Evolutionary conservation across 2,329 filamentous ascomycete species (phyloP), one percentile per base, ranked within the genome.

Genomic region (Incumbomyces lentus): DNA sequence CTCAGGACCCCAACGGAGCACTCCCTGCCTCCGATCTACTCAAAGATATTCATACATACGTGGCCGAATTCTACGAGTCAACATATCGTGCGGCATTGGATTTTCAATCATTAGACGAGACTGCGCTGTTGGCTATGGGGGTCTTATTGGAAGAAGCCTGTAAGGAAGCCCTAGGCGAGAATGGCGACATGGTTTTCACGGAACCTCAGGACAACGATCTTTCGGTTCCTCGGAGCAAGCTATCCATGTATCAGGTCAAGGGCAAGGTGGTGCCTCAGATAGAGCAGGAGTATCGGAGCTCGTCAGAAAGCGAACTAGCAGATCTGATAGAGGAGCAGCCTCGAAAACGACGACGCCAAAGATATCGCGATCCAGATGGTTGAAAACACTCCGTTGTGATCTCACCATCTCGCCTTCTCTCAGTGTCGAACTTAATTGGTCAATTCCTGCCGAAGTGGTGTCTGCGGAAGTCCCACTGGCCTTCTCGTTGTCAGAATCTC

Each of bases 111-210:
- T 69, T 82, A 67, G 76, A 81, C 49, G 78, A 79, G 60, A 81
- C 76, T 7, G 77, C 78, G 1, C 59, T 82, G 46, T 68, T 82
- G 52, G 76, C 76, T 1, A 59, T 81, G 54, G 76, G 78, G 0
- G 72, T 82, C 12, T 55, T 82, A 30, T 58, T 81, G 19, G 79
- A 82, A 60, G 78, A 82, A 58, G 66, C 72, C 17, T 69, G 69
- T 0, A 66, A 62, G 34, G 69, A 73, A 35, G 57, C 65, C 2
- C 58, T 82, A 14, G 77, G 75, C 1, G 64, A 73, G 41, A 79
- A 71, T 1, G 78, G 78, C 0, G 74, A 81, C 59, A 59, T 80
- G 54, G 73, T 71, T 1, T 70, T 81, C 46, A 65, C 76, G 2
- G 75, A 80, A 55, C 67, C 64, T 7, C 64, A 68, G 48, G 60